Conservation (phyloP, 1,139 yeast genomes). For the Geotrichum siamense region DNA sequence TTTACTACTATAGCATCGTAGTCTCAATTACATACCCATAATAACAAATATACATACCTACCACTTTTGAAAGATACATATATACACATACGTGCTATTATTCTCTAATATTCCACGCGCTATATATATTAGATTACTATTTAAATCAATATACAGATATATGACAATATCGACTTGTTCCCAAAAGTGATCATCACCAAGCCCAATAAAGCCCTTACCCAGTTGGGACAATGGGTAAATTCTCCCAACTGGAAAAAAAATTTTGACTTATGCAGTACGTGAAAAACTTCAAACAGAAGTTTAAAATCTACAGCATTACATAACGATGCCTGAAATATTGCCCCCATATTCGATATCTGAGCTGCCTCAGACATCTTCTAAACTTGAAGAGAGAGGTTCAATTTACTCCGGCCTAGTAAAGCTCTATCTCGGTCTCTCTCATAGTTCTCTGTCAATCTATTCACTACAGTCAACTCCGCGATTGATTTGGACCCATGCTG, state of each 20-base stretch:
- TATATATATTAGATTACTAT: too few species aligned
- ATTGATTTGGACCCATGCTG: constrained; percentile 63
- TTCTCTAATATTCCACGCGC: too few species aligned
- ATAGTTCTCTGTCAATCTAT: constrained; percentile 66
- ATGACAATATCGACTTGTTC: too few species aligned
- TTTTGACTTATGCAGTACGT: constrained; percentile 1
- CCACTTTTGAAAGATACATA: too few species aligned
- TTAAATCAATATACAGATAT: too few species aligned
- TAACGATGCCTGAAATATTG: constrained; percentile 31
- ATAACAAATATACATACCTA: too few species aligned
- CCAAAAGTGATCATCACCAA: too few species aligned
- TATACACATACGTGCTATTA: too few species aligned
- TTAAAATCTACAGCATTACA: not conserved
- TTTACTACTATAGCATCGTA: too few species aligned
- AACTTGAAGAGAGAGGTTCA: constrained; percentile 17
- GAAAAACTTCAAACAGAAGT: not conserved
- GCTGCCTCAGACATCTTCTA: constrained; percentile 27
- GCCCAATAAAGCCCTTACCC: constrained; percentile 10
- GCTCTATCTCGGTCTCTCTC: constrained; percentile 58
- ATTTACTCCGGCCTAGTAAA: constrained; percentile 18
- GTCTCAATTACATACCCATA: too few species aligned
- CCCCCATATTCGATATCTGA: constrained; percentile 32
- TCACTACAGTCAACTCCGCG: constrained; percentile 76
- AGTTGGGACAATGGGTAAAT: constrained; percentile 6
- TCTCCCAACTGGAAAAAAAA: constrained; percentile 7